phyloP scores from a whole-genome alignment of 2,329 filamentous ascomycete genomes.

The Fonsecaea monophora region DNA sequence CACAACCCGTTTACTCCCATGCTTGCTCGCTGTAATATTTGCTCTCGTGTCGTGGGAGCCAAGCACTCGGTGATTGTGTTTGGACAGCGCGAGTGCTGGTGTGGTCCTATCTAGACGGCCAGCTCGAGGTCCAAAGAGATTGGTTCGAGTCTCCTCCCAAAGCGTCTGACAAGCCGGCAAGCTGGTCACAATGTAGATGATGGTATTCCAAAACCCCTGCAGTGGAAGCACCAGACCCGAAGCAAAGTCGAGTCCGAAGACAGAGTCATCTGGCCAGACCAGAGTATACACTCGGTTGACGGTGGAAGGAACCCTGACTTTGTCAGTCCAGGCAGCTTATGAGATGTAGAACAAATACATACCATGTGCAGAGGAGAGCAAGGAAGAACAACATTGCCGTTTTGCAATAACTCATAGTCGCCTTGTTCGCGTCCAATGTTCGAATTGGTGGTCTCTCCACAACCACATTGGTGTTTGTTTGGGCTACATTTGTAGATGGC shows the following conservation, averaged over 20 bases:
- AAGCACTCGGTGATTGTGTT: conserved; percentile 14
- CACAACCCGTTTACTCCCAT: conserved; percentile 19
- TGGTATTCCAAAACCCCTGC: conserved; percentile 83
- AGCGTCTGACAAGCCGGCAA: conserved; percentile 64
- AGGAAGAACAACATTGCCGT: conserved; percentile 51
- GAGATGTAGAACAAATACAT: conserved; percentile 27
- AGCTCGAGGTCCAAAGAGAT: conserved; percentile 4
- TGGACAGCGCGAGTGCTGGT: neutral
- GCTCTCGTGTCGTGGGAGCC: conserved; percentile 22
- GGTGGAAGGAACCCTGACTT: conserved; percentile 66
- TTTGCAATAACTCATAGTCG: conserved; percentile 50
- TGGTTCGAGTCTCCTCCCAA: conserved; percentile 20
- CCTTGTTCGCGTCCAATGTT: conserved; percentile 45
- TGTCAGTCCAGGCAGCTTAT: conserved; percentile 33
- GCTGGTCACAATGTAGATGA: conserved; percentile 77
- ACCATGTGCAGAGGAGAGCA: conserved; percentile 52
- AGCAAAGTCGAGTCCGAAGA: conserved; percentile 69
- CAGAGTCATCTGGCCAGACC: conserved; percentile 59
- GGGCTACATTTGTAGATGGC: neutral
- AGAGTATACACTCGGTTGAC: conserved; percentile 78
- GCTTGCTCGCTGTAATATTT: conserved; percentile 23
- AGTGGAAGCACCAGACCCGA: conserved; percentile 78
- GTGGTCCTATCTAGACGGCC: conserved; percentile 14
- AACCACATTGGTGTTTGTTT: conserved; percentile 17
- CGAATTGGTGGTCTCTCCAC: conserved; percentile 15